These are phyloP conservation scores for Linum tenue DNA, from an alignment of 345 rosid genomes.

Conservation along the genomic window DNA sequence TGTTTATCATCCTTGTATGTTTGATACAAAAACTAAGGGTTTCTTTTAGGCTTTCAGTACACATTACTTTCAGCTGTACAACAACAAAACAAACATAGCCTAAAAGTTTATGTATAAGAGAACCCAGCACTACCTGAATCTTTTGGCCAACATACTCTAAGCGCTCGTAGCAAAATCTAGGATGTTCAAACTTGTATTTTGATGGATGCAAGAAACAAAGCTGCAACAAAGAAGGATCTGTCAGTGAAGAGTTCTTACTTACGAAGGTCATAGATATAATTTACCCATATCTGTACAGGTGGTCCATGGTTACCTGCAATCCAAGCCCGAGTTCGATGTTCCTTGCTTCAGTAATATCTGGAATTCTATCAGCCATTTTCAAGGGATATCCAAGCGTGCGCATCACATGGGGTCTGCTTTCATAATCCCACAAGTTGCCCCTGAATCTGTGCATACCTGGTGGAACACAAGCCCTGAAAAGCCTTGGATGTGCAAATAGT, in stretches of 20 bases:
- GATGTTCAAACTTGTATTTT: constrained; percentile 83
- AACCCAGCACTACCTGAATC: constrained; percentile 54
- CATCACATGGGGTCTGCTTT: constrained; percentile 73
- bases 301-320: constrained; percentile 46
- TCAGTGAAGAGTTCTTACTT: not conserved
- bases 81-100: not conserved
- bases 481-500: constrained; percentile 86
- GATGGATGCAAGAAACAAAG: constrained; percentile 98
- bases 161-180: constrained; percentile 81
- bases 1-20: too few species aligned
- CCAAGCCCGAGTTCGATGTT: constrained; percentile 94
- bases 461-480: constrained; percentile 91
- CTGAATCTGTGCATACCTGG: constrained; percentile 97
- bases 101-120: not conserved
- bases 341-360: constrained; percentile 85
- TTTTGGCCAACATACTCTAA: constrained; percentile 88
- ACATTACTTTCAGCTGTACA: not conserved
- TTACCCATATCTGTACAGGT: not conserved
- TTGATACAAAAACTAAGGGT: too few species aligned
- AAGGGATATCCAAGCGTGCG: constrained; percentile 69
- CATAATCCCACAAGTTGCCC: constrained; percentile 95
- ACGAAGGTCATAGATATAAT: too few species aligned
- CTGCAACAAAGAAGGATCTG: constrained; percentile 29
- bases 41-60: not conserved
- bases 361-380: constrained; percentile 55